These are phyloP conservation scores for Solanum corneliomulleri DNA, from an alignment of 257 asterid species.

Conservation along the genomic window DNA sequence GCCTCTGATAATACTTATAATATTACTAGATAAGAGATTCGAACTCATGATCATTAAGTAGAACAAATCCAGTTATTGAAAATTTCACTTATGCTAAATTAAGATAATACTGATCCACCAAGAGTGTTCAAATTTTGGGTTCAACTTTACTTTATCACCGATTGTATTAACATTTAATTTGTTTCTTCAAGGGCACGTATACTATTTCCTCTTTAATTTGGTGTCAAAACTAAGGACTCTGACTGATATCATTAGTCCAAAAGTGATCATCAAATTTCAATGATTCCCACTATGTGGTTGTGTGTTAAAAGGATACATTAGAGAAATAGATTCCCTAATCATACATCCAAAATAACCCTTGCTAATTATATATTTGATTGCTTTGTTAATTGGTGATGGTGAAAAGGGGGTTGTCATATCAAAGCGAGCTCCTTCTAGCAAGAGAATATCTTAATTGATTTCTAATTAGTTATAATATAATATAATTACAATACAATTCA, in stretches of 20 bases:
- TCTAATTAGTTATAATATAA: not conserved
- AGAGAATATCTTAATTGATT: not conserved
- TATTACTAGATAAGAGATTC: too few relatives aligned
- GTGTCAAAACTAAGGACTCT: not conserved
- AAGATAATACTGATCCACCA: not conserved
- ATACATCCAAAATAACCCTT: not conserved
- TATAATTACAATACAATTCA: not conserved
- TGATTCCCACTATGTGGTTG: conserved; percentile 17
- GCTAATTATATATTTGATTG: not conserved
- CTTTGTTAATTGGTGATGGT: not conserved
- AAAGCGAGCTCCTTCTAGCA: not conserved
- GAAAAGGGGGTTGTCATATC: not conserved
- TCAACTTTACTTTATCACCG: too few relatives aligned
- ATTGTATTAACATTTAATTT: not conserved
- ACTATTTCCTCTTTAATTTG: not conserved
- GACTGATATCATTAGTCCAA: not conserved
- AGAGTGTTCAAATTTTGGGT: not conserved
- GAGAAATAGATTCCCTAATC: not conserved
- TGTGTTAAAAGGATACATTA: not conserved
- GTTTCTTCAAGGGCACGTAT: not conserved
- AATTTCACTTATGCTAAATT: too few relatives aligned
- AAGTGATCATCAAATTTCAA: conserved; percentile 12
- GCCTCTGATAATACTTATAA: too few relatives aligned
- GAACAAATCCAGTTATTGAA: not conserved
- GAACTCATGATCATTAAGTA: not conserved